Evolutionary conservation across 495 filamentous ascomycete species (phyloP).

Genomic region (Polyplosphaeria fusca): DNA sequence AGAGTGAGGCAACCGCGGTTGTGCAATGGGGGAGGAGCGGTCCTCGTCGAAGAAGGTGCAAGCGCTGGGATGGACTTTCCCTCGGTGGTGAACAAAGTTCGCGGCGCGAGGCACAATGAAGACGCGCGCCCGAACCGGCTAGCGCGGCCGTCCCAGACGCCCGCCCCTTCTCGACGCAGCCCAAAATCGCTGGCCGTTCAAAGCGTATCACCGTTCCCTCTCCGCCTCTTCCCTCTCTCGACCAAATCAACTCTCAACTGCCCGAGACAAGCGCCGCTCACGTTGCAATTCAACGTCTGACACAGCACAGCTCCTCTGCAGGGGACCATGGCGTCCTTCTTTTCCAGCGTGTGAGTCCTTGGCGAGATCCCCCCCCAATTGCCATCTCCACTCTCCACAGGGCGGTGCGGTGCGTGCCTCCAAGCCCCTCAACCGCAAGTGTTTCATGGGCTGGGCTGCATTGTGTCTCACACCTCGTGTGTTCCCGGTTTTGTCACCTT

Average conservation of each 20-base stretch:
- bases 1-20: neutral
- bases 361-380: conserved; percentile 15
- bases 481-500: conserved; percentile 6
- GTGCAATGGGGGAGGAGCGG: neutral
- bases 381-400: conserved; percentile 6
- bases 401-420: conserved; percentile 30
- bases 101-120: neutral
- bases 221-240: conserved; percentile 3
- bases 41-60: neutral
- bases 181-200: conserved; percentile 6
- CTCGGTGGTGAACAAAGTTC: conserved; percentile 5
- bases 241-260: neutral
- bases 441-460: conserved; percentile 29
- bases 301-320: conserved; percentile 10
- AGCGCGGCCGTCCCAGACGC: conserved; percentile 1
- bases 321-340: conserved; percentile 36
- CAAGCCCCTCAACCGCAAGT: conserved; percentile 21
- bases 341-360: conserved; percentile 39
- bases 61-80: neutral
- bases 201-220: conserved; percentile 10
- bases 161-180: conserved; percentile 17
- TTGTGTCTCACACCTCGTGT: conserved; percentile 25
- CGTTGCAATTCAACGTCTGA: neutral
- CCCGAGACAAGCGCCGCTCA: conserved; percentile 11
- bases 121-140: conserved; percentile 1